phyloP scores from a whole-genome alignment of 2,329 filamentous ascomycete species.

The Dactylellina sp. region DNA sequence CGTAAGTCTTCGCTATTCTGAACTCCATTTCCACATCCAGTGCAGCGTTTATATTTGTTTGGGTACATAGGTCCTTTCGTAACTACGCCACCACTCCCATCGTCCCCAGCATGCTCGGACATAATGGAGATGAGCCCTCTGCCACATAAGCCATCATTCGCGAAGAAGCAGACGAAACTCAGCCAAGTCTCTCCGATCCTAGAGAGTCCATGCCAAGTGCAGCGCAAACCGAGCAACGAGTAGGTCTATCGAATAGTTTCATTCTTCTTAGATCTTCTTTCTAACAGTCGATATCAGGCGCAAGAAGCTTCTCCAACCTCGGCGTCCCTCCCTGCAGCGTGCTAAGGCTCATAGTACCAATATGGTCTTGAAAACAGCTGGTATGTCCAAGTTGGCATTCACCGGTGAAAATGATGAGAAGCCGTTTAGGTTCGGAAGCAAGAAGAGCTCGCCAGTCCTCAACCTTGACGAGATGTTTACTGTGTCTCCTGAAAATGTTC shows the following conservation, averaged over 20 bases:
- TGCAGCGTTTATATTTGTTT: constrained; percentile 51
- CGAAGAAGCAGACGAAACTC: constrained; percentile 68
- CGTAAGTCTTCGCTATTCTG: constrained; percentile 37
- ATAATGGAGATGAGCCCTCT: constrained; percentile 94
- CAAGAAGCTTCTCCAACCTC: constrained; percentile 73
- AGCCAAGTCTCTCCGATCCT: constrained; percentile 69
- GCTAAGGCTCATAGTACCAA: constrained; percentile 80
- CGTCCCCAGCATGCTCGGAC: constrained; percentile 85
- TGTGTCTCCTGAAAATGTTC: constrained; percentile 57
- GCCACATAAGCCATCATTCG: constrained; percentile 83
- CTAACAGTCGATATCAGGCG: constrained; percentile 66
- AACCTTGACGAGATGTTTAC: constrained; percentile 60
- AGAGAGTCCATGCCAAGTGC: constrained; percentile 65
- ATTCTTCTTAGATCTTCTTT: not conserved
- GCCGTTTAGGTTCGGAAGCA: constrained; percentile 78
- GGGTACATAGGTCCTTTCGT: constrained; percentile 66
- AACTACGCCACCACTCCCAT: constrained; percentile 84
- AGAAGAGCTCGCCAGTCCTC: constrained; percentile 59
- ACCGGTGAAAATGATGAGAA: constrained; percentile 75
- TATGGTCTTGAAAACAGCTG: constrained; percentile 68
- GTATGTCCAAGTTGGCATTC: constrained; percentile 64
- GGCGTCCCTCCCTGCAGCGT: constrained; percentile 79
- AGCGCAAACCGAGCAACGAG: constrained; percentile 68
- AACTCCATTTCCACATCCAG: not conserved
- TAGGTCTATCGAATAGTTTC: constrained; percentile 63